Percentiles rank a stretch among this genome's conserved stretches.
Conservation (phyloP, 768 basidiomycete species). For the Podaxis sp. region DNA sequence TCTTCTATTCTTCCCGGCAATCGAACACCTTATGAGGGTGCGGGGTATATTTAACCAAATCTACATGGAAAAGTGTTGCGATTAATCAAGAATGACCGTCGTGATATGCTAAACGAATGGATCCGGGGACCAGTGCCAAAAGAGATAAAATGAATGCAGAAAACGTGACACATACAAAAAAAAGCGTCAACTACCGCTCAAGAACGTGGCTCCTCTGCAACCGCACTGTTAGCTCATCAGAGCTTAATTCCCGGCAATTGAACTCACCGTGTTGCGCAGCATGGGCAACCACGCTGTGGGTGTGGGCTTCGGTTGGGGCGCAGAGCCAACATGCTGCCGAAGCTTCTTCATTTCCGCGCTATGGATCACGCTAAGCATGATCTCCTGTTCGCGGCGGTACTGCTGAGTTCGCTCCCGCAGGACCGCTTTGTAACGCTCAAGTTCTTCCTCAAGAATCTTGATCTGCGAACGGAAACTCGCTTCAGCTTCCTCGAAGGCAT, state of each 20-base stretch:
- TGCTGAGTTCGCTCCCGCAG: constrained; percentile 53
- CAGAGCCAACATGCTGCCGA: constrained; percentile 57
- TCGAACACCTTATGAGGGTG: not conserved
- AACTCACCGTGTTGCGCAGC: constrained; percentile 53
- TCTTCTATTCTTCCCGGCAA: not conserved
- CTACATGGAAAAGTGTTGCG: not conserved
- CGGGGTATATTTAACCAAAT: constrained; percentile 6
- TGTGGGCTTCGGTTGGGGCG: constrained; percentile 47
- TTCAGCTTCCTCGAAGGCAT: constrained; percentile 72
- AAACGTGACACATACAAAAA: constrained; percentile 1
- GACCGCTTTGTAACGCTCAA: constrained; percentile 55
- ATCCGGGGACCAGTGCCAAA: constrained; percentile 8
- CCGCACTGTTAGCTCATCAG: not conserved
- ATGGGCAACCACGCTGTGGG: constrained; percentile 61
- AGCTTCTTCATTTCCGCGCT: constrained; percentile 61
- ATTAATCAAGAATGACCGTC: not conserved
- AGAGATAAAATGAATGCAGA: constrained; percentile 1
- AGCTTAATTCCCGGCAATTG: not conserved
- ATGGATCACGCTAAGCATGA: constrained; percentile 79
- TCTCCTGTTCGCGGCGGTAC: constrained; percentile 74
- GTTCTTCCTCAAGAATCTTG: constrained; percentile 61
- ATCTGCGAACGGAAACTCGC: constrained; percentile 63
- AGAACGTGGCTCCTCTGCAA: constrained; percentile 22
- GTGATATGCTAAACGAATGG: constrained; percentile 2
- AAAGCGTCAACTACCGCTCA: constrained; percentile 3